These are phyloP conservation scores for Claviceps sp. DNA, from an alignment of 2,329 filamentous ascomycete species.

Conservation along the genomic window DNA sequence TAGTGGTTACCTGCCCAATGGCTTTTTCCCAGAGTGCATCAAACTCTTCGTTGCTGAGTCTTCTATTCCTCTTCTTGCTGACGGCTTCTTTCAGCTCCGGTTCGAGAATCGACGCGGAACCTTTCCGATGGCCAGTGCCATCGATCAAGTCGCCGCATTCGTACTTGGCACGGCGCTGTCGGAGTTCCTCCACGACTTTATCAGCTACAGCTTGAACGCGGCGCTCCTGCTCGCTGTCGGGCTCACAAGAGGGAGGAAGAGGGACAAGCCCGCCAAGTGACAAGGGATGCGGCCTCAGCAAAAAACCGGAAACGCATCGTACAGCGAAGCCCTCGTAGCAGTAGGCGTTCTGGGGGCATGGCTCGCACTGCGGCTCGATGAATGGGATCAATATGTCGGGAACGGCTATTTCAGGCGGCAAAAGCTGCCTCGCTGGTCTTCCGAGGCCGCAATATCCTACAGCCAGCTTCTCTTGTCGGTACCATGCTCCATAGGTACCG, in stretches of 20 bases:
- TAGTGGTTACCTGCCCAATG: constrained; percentile 53
- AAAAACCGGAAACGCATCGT: constrained; percentile 74
- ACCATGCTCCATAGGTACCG: constrained; percentile 65
- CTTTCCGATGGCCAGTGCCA: constrained; percentile 44
- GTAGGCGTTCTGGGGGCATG: constrained; percentile 79
- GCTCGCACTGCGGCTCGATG: constrained; percentile 71
- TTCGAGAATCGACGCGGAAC: constrained; percentile 48
- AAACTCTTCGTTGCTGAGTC: constrained; percentile 78
- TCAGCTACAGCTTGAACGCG: constrained; percentile 80
- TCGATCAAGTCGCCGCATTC: constrained; percentile 69
- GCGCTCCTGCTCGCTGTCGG: constrained; percentile 83
- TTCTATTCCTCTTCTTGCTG: constrained; percentile 62
- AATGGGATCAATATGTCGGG: constrained; percentile 60
- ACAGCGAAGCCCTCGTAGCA: constrained; percentile 70
- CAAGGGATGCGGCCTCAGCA: constrained; percentile 73
- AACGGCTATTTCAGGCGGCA: constrained; percentile 38
- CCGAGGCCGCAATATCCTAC: constrained; percentile 91
- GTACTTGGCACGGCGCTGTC: constrained; percentile 73
- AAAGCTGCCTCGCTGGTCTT: constrained; percentile 39
- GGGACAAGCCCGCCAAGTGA: constrained; percentile 70
- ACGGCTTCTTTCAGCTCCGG: constrained; percentile 67
- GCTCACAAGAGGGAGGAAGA: constrained; percentile 81
- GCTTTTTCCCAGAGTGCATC: constrained; percentile 74
- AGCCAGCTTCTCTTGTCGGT: constrained; percentile 87
- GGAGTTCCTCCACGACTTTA: constrained; percentile 72